Evolutionary conservation across 2,329 filamentous ascomycete species (phyloP), one percentile per base, ranked within the genome.

Genomic region (Paecilomyces sp.): DNA sequence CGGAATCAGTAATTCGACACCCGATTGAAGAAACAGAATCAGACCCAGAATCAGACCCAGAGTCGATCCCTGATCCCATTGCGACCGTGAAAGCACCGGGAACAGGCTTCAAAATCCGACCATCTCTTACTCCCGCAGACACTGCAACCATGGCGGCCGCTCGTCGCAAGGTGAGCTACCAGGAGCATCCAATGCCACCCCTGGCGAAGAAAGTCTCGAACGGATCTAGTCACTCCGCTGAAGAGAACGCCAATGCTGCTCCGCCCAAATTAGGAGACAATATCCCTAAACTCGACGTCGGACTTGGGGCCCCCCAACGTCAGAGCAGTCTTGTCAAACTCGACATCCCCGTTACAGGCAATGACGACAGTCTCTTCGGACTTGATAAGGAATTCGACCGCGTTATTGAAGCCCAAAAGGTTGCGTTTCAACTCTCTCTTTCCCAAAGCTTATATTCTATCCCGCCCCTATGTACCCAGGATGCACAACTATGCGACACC

Each of bases 401-500:
- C 62, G 90, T 97, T 59, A 95, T 97, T 68, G 92, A 97, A 79
- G 85, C 88, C 73, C 92, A 97, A 89, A 97, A 97, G 92, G 92
- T 97, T 83, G 80, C 81, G 78, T 85, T 83, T 74, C 70, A 77
- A 62, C 70, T 74, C 66, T 76, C 77, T 67, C 73, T 77, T 68
- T 74, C 73, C 66, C 70, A 73, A 66, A 63, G 72, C 62, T 66
- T 70, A 63, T 62, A 60, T 58, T 54, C 62, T 57, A 56, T 57
- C 57, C 34, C 15, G 36, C 31, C 64, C 62, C 55, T 34, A 24
- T 54, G 33, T 60, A 54, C 57, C 50, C 60, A 65, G 57, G 57
- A 59, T 50, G 56, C 33, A 52, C 28, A 41, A 25, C 50, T 31
- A 63, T 62, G 69, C 62, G 61, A 64, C 63, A 62, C 58, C 59